These are phyloP conservation scores for Peltaster fructicola DNA, from an alignment of 2,329 filamentous ascomycete species.

Conservation along the genomic window DNA sequence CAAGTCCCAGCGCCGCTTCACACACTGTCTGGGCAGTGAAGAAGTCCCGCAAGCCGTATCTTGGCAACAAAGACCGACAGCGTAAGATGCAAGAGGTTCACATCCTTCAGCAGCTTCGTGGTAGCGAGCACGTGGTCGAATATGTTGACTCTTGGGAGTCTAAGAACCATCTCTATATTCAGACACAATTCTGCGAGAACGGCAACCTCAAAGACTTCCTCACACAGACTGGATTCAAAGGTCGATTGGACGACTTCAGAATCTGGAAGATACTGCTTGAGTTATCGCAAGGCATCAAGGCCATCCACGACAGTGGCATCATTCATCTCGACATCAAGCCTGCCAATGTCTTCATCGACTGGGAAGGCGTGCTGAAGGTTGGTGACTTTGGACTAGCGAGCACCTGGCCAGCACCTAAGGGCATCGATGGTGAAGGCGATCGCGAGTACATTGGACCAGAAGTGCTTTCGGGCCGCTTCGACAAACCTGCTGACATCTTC, in stretches of 20 bases:
- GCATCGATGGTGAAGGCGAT: slow-evolving; percentile 82
- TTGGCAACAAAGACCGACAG: slow-evolving; percentile 63
- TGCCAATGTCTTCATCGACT: slow-evolving; percentile 66
- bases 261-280: slow-evolving; percentile 98
- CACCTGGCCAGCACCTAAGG: slow-evolving; percentile 54
- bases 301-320: slow-evolving; percentile 76
- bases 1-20: slow-evolving; percentile 11
- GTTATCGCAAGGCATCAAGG: slow-evolving; percentile 60
- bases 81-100: slow-evolving; percentile 70
- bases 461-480: slow-evolving; percentile 68
- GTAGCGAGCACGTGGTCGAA: slow-evolving; percentile 70
- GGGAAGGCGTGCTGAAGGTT: slow-evolving; percentile 68
- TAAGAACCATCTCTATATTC: slow-evolving; percentile 75
- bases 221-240: slow-evolving; percentile 62
- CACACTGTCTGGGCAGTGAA: slow-evolving; percentile 69
- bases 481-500: slow-evolving; percentile 86
- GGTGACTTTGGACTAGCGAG: slow-evolving; percentile 75
- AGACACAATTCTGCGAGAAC: slow-evolving; percentile 93
- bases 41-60: slow-evolving; percentile 68
- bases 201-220: slow-evolving; percentile 80
- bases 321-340: slow-evolving; percentile 76
- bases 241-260: slow-evolving; percentile 83
- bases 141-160: slow-evolving; percentile 80
- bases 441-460: slow-evolving; percentile 93
- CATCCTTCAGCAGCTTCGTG: slow-evolving; percentile 56